Conservation (phyloP, 306 rosid genomes). For the Corylus avellana region DNA sequence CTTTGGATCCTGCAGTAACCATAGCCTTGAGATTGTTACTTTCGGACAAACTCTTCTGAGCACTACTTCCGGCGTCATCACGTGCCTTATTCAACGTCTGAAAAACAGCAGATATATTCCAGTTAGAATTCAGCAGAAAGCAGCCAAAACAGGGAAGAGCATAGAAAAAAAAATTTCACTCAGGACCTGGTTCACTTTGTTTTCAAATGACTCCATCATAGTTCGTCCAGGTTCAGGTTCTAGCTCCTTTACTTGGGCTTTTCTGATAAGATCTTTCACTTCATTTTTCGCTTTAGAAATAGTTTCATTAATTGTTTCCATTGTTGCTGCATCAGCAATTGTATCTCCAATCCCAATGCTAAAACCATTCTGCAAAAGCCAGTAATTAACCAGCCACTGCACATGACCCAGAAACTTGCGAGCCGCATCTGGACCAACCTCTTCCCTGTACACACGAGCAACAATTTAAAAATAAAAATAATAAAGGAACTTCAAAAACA, state of each 20-base stretch:
- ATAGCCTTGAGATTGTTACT: conserved; percentile 97
- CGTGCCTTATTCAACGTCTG: conserved; percentile 92
- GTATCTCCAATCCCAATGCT: conserved; percentile 99
- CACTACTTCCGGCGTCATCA: conserved; percentile 98
- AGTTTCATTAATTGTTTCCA: conserved; percentile 89
- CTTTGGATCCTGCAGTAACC: conserved; percentile 99
- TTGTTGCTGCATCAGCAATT: conserved; percentile 93
- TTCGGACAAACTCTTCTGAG: conserved; percentile 92
- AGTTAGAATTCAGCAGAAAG: conserved; percentile 17
- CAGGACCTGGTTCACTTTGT: conserved; percentile 90
- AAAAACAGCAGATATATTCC: conserved; percentile 21
- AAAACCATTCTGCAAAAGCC: conserved; percentile 96
- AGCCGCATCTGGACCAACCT: conserved; percentile 99
- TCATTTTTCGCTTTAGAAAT: conserved; percentile 82
- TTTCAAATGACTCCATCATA: conserved; percentile 96
- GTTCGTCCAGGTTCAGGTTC: conserved; percentile 99
- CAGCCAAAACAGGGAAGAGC: conserved; percentile 2
- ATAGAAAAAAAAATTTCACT: conserved; percentile 13
- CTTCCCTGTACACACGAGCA: conserved; percentile 71
- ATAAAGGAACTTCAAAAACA: conserved; percentile 16
- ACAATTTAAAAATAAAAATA: background rate
- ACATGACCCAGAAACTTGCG: conserved; percentile 97
- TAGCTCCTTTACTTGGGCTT: conserved; percentile 75
- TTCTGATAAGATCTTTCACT: conserved; percentile 86
- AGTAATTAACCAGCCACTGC: conserved; percentile 98